Evolutionary conservation across 2,329 filamentous ascomycete species (phyloP), one percentile per base, ranked within the genome.

Genomic region (Tolypocladium album): DNA sequence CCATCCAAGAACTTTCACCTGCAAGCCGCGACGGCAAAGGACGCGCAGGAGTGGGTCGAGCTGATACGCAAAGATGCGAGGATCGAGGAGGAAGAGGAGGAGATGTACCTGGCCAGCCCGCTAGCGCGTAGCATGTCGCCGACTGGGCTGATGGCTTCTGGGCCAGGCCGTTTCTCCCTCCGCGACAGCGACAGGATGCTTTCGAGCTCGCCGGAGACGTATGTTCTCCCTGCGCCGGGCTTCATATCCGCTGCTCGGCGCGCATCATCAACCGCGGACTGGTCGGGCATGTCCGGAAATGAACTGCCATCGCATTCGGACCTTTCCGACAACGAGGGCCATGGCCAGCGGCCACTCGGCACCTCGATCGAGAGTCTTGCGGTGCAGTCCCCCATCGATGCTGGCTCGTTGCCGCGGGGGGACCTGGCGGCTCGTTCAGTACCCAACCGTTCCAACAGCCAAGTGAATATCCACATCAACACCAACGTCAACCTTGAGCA

Each of bases 1-100:
- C 89, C 92, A 0, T 88, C 92, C 20, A 88, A 88, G 65, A 97
- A 97, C 75, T 96, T 88, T 75, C 92, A 97, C 69, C 86, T 99
- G 61, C 89, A 96, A 72, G 92, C 90, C 0, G 72, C 79, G 39
- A 88, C 83, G 4, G 82, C 86, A 57, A 78, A 84, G 61, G 92
- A 97, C 63, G 90, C 90, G 7, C 83, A 89, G 63, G 86, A 89
- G 69, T 99, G 94, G 94, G 89, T 97, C 22, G 81, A 89, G 34
- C 75, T 89, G 58, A 92, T 97, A 67, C 84, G 92, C 56, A 79
- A 79, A 60, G 87, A 94, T 67, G 90, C 92, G 22, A 85, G 89
- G 60, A 90, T 95, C 61, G 91, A 96, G 64, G 89, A 94, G 69
- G 90, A 94, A 57, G 92, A 96, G 67, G 88, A 92, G 66, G 90